Evolutionary conservation across 2,329 filamentous ascomycete species (phyloP).

Genomic region (Penicillium psychrosexuale): DNA sequence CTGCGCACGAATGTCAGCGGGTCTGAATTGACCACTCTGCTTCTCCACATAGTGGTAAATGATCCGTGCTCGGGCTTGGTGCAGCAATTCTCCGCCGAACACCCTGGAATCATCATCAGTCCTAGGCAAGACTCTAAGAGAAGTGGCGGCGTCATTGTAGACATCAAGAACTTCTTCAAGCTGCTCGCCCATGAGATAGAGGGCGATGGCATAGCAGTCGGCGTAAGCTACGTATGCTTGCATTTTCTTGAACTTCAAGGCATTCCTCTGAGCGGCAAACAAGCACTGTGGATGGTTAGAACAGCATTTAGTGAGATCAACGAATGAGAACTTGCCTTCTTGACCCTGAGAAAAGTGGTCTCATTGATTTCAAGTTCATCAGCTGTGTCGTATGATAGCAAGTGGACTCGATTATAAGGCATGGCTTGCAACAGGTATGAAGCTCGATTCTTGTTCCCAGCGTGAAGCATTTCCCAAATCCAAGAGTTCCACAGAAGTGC

Average conservation of each 20-base stretch:
- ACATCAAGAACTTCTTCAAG: slow-evolving; percentile 38
- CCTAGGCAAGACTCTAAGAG: slow-evolving; percentile 42
- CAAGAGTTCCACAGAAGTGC: slow-evolving; percentile 59
- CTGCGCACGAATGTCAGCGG: slow-evolving; percentile 60
- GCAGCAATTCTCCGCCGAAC: slow-evolving; percentile 56
- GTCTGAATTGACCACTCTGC: slow-evolving; percentile 61
- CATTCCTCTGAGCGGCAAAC: slow-evolving; percentile 53
- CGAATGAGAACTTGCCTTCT: slow-evolving; percentile 35
- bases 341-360: slow-evolving; percentile 37
- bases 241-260: slow-evolving; percentile 51
- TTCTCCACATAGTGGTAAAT: slow-evolving; percentile 63
- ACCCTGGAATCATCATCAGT: slow-evolving; percentile 36
- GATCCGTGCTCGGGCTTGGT: slow-evolving; percentile 66
- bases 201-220: slow-evolving; percentile 62
- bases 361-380: slow-evolving; percentile 23
- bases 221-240: slow-evolving; percentile 54
- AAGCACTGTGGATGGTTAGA: slow-evolving; percentile 58
- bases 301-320: slow-evolving; percentile 1
- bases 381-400: slow-evolving; percentile 25
- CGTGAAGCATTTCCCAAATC: slow-evolving; percentile 64
- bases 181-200: slow-evolving; percentile 57
- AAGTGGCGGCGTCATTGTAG: slow-evolving; percentile 44
- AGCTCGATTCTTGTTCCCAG: slow-evolving; percentile 36
- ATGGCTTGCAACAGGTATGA: slow-evolving; percentile 42
- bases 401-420: slow-evolving; percentile 34